Conservation (phyloP, 352 stramenopile genomes). For the Pythium pectinolyticum region DNA sequence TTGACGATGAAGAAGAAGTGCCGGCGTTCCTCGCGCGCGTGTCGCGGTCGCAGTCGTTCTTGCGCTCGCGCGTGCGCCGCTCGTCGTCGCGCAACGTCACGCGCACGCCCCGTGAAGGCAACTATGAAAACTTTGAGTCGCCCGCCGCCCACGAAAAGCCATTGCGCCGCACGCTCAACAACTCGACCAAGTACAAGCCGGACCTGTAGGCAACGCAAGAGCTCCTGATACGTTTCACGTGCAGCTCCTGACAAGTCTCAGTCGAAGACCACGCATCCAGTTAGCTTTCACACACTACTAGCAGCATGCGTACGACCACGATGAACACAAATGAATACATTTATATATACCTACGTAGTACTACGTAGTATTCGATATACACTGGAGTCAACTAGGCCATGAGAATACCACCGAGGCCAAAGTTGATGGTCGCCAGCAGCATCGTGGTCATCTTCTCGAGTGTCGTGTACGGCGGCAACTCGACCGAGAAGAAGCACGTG, state of each 20-base stretch:
- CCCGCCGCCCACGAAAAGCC: slow-evolving; percentile 33
- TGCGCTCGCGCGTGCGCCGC: slow-evolving; percentile 65
- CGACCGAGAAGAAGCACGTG: slow-evolving; percentile 96
- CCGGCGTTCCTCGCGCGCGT: slow-evolving; percentile 49
- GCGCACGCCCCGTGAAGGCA: slow-evolving; percentile 52
- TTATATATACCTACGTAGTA: slow-evolving; percentile 7
- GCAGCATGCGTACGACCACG: neutral
- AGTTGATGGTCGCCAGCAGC: slow-evolving; percentile 93
- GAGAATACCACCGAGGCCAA: slow-evolving; percentile 89
- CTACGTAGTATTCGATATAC: neutral
- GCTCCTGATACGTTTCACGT: too few species aligned
- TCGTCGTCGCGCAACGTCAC: slow-evolving; percentile 58
- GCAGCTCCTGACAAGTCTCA: neutral
- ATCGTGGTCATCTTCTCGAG: slow-evolving; percentile 90
- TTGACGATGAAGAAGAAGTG: slow-evolving; percentile 43
- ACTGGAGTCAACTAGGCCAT: slow-evolving; percentile 63
- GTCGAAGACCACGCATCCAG: too few species aligned
- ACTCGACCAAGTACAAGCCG: slow-evolving; percentile 15
- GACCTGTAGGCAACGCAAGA: slow-evolving; percentile 17
- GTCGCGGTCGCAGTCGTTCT: slow-evolving; percentile 79
- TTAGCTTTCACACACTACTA: too few species aligned
- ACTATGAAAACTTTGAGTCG: slow-evolving; percentile 84
- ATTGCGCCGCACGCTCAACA: slow-evolving; percentile 28
- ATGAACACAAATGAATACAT: slow-evolving; percentile 13
- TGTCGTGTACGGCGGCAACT: slow-evolving; percentile 92